phyloP scores from a whole-genome alignment of 352 stramenopile species.

The Pythium dissotocum region DNA sequence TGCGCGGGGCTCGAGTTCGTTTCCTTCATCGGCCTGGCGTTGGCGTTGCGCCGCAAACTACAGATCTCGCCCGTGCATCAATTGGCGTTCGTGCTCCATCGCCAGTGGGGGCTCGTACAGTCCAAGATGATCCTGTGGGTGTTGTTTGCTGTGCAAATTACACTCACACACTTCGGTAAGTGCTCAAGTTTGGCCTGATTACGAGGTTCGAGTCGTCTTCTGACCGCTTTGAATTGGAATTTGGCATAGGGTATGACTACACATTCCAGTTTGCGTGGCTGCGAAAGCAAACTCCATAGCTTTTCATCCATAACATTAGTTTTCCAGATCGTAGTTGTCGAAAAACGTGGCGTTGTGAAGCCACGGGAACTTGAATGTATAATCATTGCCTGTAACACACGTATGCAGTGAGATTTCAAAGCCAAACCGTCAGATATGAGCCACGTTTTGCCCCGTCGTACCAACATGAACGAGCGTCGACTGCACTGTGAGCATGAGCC shows the following conservation, averaged over 20 bases:
- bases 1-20: no score
- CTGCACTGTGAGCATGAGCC: conserved; percentile 1
- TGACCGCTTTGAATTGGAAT: no score
- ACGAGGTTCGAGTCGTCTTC: no score
- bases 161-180: conserved; percentile 10
- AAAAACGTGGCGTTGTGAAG: not conserved
- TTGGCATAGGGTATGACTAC: not conserved
- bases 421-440: no score
- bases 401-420: no score
- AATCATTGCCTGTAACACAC: not conserved
- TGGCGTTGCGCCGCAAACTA: not conserved
- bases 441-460: no score
- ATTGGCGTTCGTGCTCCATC: not conserved
- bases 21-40: no score
- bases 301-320: no score
- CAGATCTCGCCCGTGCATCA: not conserved
- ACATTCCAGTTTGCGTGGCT: not conserved
- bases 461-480: not conserved
- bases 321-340: no score
- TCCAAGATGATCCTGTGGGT: not conserved
- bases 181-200: not conserved
- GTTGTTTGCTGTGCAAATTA: not conserved
- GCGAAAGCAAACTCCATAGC: no score
- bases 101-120: no score
- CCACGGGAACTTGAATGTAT: conserved; percentile 2